Evolutionary conservation across 1,284 basidiomycete genomes (phyloP), one percentile per base, ranked within the genome.

Genomic region (Sphagnurus paluster): DNA sequence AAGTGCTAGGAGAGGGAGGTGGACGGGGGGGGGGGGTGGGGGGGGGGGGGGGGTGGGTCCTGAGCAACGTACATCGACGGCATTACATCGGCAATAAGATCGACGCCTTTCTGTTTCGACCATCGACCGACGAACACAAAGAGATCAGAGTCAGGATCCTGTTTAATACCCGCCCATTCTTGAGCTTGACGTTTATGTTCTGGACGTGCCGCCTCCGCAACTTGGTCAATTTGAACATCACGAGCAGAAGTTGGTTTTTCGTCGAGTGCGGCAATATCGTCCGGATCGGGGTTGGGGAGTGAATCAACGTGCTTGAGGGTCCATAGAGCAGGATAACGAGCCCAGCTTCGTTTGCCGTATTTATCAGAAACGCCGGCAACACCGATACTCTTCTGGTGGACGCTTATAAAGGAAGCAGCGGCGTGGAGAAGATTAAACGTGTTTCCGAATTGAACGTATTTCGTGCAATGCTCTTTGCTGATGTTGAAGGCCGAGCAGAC

Each of bases 21-120:
- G n/a, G n/a, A n/a, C n/a, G n/a, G n/a, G n/a, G n/a, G n/a, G n/a
- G n/a, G n/a, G n/a, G n/a, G n/a, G n/a, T n/a, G n/a, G n/a, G n/a
- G n/a, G n/a, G n/a, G n/a, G n/a, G n/a, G n/a, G n/a, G n/a, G n/a
- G n/a, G n/a, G n/a, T n/a, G n/a, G n/a, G n/a, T n/a, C n/a, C n/a
- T n/a, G n/a, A n/a, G n/a, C n/a, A 5, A 79, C 87, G 59, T 61
- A 88, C 81, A 96, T 62, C 2, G 80, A 79, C 21, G 92, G 92
- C 87, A 95, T 90, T 55, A 93, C 85, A 69, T 96, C 93, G 8
- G 93, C 93, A 58, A 96, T 96, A 40, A 96, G 72, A 71, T 96
- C 93, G 23, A 96, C 92, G 66, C 92, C 93, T 71, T 96, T 96
- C 66, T 96, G 93, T 69, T 95, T 95, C 3, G 93, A 96, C 93